Percentiles rank a stretch among this genome's conserved stretches.
These are phyloP conservation scores for Anthostomella pinea DNA, from an alignment of 2,329 filamentous ascomycete species.

Conservation along the genomic window DNA sequence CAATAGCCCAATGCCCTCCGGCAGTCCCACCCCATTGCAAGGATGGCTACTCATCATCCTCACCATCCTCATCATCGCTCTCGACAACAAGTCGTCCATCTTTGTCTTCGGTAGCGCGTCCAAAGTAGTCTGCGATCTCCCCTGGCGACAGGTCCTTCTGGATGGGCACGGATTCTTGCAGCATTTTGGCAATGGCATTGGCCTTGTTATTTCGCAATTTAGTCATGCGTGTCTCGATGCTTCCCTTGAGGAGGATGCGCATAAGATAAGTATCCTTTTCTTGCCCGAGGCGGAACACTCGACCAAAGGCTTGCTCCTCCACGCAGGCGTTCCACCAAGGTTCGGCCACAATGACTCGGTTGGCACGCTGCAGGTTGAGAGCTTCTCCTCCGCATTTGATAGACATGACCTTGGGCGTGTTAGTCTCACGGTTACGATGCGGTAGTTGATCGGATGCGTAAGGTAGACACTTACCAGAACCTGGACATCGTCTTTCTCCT, in stretches of 20 bases:
- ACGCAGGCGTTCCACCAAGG: conserved; percentile 60
- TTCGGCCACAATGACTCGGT: conserved; percentile 54
- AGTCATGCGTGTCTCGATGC: too few species aligned
- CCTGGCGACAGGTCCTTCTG: too few species aligned
- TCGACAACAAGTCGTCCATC: too few species aligned
- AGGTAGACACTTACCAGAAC: conserved; percentile 34
- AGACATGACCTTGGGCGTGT: conserved; percentile 31
- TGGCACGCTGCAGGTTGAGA: conserved; percentile 42
- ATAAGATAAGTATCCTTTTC: conserved; percentile 55
- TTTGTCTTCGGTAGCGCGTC: too few species aligned
- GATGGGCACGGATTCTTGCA: too few species aligned
- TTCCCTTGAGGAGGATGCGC: conserved; percentile 42
- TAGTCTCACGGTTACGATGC: conserved; percentile 1
- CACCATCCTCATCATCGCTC: too few species aligned
- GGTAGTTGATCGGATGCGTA: conserved; percentile 6
- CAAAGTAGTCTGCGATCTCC: too few species aligned
- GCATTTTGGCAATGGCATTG: too few species aligned
- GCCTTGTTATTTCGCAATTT: too few species aligned
- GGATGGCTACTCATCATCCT: too few species aligned
- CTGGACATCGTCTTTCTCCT: conserved; percentile 9
- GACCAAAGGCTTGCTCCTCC: conserved; percentile 60
- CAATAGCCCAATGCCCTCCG: too few species aligned
- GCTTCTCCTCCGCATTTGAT: conserved; percentile 36
- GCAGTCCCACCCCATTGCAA: too few species aligned
- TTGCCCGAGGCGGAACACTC: conserved; percentile 66